Percentiles rank a stretch among this genome's conserved stretches.
These are phyloP conservation scores for Mrakia blollopis DNA, from an alignment of 768 basidiomycete species.

Conservation along the genomic window DNA sequence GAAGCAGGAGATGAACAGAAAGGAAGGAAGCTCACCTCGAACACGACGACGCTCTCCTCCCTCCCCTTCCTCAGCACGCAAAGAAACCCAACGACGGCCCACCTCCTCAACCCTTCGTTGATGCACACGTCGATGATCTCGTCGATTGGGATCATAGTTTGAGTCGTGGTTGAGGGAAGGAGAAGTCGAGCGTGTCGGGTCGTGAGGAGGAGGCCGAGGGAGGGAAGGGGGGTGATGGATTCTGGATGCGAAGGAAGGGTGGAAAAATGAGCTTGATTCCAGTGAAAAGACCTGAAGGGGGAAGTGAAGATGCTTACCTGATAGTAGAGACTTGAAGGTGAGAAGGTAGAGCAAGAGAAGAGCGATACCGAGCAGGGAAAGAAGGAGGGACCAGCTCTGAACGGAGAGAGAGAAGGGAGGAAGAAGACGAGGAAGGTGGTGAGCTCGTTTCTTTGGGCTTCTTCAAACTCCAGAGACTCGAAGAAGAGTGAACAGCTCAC, in stretches of 20 bases:
- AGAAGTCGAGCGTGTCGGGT: neutral
- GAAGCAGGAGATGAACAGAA: too few species aligned
- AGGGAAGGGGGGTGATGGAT: slow-evolving; percentile 15
- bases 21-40: neutral
- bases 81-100: slow-evolving; percentile 8
- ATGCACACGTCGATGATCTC: slow-evolving; percentile 14
- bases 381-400: neutral
- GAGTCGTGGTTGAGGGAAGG: neutral
- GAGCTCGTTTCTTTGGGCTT: neutral
- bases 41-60: neutral
- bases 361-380: neutral
- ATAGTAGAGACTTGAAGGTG: neutral
- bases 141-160: neutral
- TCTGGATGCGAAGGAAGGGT: neutral
- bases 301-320: neutral
- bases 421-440: neutral
- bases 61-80: slow-evolving; percentile 8
- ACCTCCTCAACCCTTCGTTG: neutral
- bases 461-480: neutral
- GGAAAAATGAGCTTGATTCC: neutral
- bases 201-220: slow-evolving; percentile 5
- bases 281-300: neutral
- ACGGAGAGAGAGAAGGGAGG: neutral
- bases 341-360: neutral
- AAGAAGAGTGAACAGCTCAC: too few species aligned